Evolutionary conservation across 2,329 filamentous ascomycete species (phyloP), one percentile per base, ranked within the genome.

Genomic region (Tympanopsis confertula): DNA sequence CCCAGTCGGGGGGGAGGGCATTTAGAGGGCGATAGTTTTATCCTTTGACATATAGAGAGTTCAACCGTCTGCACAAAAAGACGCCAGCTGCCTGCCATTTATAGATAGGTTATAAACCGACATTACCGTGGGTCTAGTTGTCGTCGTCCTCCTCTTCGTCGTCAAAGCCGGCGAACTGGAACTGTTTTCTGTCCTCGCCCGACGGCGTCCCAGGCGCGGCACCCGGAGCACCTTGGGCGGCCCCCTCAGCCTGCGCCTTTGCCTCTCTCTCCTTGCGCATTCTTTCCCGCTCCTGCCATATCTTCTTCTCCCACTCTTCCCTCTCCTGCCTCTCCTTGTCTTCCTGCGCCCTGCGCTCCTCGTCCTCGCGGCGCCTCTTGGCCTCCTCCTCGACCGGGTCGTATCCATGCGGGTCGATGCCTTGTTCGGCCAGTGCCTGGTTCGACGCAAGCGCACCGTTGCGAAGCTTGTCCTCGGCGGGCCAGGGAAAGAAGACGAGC

Each of bases 401-500:
- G 50, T 72, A 74, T 24, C 65, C 67, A 38, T 62, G 68, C 5
- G 75, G 76, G 51, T 83, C 74, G 45, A 74, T 67, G 5, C 78
- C 79, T 38, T 66, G 59, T 47, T 82, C 77, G 4, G 70, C 46
- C 43, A 86, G 66, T 18, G 66, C 59, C 49, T 86, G 78, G 33
- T 75, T 70, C 5, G 66, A 63, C 0, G 77, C 79, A 30, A 93
- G 63, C 2, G 78, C 77, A 24, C 86, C 84, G 13, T 64, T 62
- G 20, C 75, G 71, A 44, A 91, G 84, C 41, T 76, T 71, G 20
- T 80, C 74, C 44, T 85, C 77, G 19, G 65, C 66, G 1, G 85
- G 85, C 85, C 85, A 93, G 1, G 86, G 85, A 35, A 77, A 69
- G 61, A 87, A 93, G n/a, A 64, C 51, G 26, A 69, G 63, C 7